These are phyloP conservation scores for Viridothelium virens DNA, from an alignment of 495 filamentous ascomycete genomes.

Conservation along the genomic window DNA sequence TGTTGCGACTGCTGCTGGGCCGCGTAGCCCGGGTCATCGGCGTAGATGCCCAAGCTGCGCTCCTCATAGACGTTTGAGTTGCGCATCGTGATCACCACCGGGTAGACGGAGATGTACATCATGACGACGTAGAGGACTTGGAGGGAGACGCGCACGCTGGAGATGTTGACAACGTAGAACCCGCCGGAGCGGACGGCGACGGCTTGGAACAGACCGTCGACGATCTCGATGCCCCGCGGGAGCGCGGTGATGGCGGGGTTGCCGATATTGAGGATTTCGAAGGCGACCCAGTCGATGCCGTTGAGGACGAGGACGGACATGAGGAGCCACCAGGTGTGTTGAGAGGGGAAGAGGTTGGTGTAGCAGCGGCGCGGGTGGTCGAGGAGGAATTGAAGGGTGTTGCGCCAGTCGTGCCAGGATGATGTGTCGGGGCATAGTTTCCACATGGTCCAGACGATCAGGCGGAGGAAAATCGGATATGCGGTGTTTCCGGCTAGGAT, in stretches of 20 bases:
- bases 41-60: slow-evolving; percentile 60
- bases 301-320: slow-evolving; percentile 67
- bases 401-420: slow-evolving; percentile 46
- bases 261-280: slow-evolving; percentile 70
- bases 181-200: slow-evolving; percentile 73
- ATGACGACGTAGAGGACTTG: slow-evolving; percentile 82
- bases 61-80: slow-evolving; percentile 47
- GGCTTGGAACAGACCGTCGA: slow-evolving; percentile 81
- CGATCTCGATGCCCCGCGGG: slow-evolving; percentile 38
- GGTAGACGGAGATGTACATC: slow-evolving; percentile 73
- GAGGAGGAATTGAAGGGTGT: slow-evolving; percentile 73
- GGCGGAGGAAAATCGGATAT: slow-evolving; percentile 68
- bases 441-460: slow-evolving; percentile 63
- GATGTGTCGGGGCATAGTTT: slow-evolving; percentile 35
- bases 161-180: slow-evolving; percentile 72
- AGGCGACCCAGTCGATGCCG: slow-evolving; percentile 71
- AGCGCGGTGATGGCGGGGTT: slow-evolving; percentile 55
- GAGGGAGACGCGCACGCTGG: slow-evolving; percentile 60
- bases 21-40: slow-evolving; percentile 34
- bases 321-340: slow-evolving; percentile 74
- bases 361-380: slow-evolving; percentile 72
- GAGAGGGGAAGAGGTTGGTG: slow-evolving; percentile 71
- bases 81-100: slow-evolving; percentile 52
- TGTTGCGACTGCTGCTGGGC: slow-evolving; percentile 20
- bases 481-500: slow-evolving; percentile 81